phyloP scores from a whole-genome alignment of 2,329 filamentous ascomycete genomes.

The Cadophora luteo-olivacea region DNA sequence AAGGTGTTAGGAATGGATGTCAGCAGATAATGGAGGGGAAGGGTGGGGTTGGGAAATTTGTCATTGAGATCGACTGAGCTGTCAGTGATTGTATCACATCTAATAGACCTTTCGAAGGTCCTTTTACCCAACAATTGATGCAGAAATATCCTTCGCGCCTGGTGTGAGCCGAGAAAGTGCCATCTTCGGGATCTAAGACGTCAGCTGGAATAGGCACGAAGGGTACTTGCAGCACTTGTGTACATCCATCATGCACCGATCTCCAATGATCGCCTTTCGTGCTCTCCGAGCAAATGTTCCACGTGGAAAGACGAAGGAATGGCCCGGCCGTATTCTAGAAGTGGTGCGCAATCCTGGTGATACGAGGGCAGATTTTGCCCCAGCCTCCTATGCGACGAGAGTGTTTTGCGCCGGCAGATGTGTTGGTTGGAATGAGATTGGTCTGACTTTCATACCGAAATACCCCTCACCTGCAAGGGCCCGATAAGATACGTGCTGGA shows the following conservation, averaged over 20 bases:
- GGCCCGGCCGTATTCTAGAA: slow-evolving; percentile 1
- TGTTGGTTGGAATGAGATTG: slow-evolving; percentile 1
- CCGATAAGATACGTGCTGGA: not conserved
- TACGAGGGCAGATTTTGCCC: not conserved
- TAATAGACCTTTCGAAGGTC: not conserved
- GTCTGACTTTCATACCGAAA: not conserved
- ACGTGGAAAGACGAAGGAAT: slow-evolving; percentile 9
- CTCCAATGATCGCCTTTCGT: slow-evolving; percentile 11
- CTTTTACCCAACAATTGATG: not conserved
- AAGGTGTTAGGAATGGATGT: slow-evolving; percentile 48
- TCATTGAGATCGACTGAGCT: slow-evolving; percentile 44
- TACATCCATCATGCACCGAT: not conserved
- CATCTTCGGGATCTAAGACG: slow-evolving; percentile 9
- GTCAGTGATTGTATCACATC: not conserved
- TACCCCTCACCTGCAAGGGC: slow-evolving; percentile 11
- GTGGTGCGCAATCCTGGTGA: slow-evolving; percentile 6
- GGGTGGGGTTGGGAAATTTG: slow-evolving; percentile 51
- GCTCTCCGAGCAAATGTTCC: not conserved
- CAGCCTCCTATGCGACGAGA: slow-evolving; percentile 10
- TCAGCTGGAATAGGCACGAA: slow-evolving; percentile 13
- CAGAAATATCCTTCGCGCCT: not conserved
- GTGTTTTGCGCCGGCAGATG: not conserved
- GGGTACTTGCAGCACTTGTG: slow-evolving; percentile 13
- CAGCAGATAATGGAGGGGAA: slow-evolving; percentile 47
- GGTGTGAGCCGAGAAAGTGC: slow-evolving; percentile 3